These are phyloP conservation scores for Candida coleopterorum DNA, from an alignment of 805 yeast genomes.

Conservation along the genomic window DNA sequence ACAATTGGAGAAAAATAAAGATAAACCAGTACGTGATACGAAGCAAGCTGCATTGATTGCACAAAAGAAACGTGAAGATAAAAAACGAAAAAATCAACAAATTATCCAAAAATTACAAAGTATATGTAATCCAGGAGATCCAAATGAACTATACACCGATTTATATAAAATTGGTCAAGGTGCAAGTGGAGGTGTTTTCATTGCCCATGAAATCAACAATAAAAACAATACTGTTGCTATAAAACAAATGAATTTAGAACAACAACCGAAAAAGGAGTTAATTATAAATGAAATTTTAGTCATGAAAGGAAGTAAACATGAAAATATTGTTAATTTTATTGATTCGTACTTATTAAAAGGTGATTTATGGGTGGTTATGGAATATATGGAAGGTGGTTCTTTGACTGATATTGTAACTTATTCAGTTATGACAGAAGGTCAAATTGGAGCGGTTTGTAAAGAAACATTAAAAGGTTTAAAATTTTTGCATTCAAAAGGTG, in stretches of 20 bases:
- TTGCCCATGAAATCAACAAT: constrained; percentile 61
- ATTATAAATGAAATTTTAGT: constrained; percentile 94
- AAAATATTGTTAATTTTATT: constrained; percentile 89
- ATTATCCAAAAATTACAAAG: constrained; percentile 64
- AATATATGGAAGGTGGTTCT: constrained; percentile 98
- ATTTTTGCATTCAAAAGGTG: constrained; percentile 87
- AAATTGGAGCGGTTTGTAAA: constrained; percentile 90
- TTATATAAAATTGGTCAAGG: constrained; percentile 93
- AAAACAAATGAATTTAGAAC: constrained; percentile 91
- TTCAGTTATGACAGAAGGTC: constrained; percentile 84
- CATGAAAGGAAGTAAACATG: constrained; percentile 88
- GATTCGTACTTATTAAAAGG: constrained; percentile 76
- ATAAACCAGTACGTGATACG: constrained; percentile 43
- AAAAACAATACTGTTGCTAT: constrained; percentile 73
- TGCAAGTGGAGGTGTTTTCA: constrained; percentile 95
- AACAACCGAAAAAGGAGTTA: constrained; percentile 92
- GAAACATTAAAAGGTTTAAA: constrained; percentile 84
- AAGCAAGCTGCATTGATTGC: constrained; percentile 51
- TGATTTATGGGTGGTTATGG: constrained; percentile 97
- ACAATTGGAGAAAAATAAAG: constrained; percentile 8
- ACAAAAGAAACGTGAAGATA: constrained; percentile 73
- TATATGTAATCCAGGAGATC: constrained; percentile 85
- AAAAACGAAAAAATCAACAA: constrained; percentile 66
- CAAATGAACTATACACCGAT: constrained; percentile 61
- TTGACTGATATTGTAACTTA: constrained; percentile 93